Conservation (phyloP, 2,329 filamentous ascomycete species). For the Claviceps monticola region DNA sequence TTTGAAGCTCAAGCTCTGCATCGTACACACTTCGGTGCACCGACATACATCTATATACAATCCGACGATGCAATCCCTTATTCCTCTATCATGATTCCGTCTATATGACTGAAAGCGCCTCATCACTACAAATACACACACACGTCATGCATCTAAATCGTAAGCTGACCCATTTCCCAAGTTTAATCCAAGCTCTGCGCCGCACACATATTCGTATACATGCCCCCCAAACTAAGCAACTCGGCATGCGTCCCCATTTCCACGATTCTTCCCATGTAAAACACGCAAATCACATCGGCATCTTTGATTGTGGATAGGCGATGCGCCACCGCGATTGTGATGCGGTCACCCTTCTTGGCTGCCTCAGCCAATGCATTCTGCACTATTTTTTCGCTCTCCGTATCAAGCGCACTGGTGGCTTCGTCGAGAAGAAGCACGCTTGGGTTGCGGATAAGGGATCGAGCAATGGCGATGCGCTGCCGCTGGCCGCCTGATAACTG, state of each 20-base stretch:
- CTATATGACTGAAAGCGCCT: too few relatives aligned
- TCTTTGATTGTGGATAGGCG: constrained; percentile 80
- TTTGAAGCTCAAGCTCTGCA: too few relatives aligned
- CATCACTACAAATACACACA: too few relatives aligned
- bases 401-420: constrained; percentile 80
- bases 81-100: too few relatives aligned
- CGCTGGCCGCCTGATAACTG: constrained; percentile 9
- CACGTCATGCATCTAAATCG: too few relatives aligned
- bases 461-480: constrained; percentile 10
- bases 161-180: too few relatives aligned
- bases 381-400: constrained; percentile 88
- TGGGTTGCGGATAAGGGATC: constrained; percentile 57
- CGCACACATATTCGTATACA: constrained; percentile 32
- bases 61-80: too few relatives aligned
- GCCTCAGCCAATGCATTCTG: constrained; percentile 67
- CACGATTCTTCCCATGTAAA: constrained; percentile 40
- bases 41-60: too few relatives aligned
- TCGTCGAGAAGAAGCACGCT: constrained; percentile 91
- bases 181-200: not conserved
- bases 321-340: constrained; percentile 89
- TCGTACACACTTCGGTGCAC: too few relatives aligned
- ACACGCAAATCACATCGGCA: constrained; percentile 47
- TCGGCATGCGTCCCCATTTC: constrained; percentile 45
- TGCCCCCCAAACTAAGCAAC: constrained; percentile 30
- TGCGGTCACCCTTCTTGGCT: constrained; percentile 68